A percentile compares a stretch with the other conserved stretches of the same genome.
These are phyloP conservation scores for Trichoderma afroharzianum DNA, from an alignment of 2,329 filamentous ascomycete species.

Conservation along the genomic window DNA sequence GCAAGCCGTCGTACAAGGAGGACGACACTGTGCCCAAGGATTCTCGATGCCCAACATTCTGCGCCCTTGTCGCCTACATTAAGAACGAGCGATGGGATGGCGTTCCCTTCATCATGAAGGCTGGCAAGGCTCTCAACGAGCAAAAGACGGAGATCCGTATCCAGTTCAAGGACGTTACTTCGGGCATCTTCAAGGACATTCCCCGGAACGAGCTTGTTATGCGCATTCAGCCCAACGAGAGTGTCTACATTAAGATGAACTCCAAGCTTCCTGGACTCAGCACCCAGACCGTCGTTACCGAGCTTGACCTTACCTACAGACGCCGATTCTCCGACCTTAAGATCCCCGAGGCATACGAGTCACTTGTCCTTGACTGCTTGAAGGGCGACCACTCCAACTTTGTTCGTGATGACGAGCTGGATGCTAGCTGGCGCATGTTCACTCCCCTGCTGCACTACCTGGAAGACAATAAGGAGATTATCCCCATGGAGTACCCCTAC, in stretches of 20 bases:
- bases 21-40: slow-evolving; percentile 98
- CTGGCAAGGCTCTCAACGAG: slow-evolving; percentile 96
- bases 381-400: slow-evolving; percentile 99
- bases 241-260: slow-evolving; percentile 99
- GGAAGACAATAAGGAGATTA: slow-evolving; percentile 98
- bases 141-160: slow-evolving; percentile 99
- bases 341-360: slow-evolving; percentile 99
- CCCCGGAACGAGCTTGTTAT: slow-evolving; percentile 98
- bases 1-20: slow-evolving; percentile 97
- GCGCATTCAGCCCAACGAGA: slow-evolving; percentile 98
- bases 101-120: slow-evolving; percentile 99
- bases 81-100: slow-evolving; percentile 99
- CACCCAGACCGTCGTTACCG: slow-evolving; percentile 99
- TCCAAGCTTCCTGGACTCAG: slow-evolving; percentile 96
- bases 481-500: slow-evolving; percentile 99
- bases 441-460: slow-evolving; percentile 96
- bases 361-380: slow-evolving; percentile 90
- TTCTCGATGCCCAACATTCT: slow-evolving; percentile 96
- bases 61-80: slow-evolving; percentile 94
- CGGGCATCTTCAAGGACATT: slow-evolving; percentile 99
- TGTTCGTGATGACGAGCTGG: slow-evolving; percentile 92
- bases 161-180: slow-evolving; percentile 99
- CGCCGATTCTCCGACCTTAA: slow-evolving; percentile 98
- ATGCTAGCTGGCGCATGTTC: slow-evolving; percentile 98
- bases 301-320: slow-evolving; percentile 96